phyloP scores from a whole-genome alignment of 1,284 basidiomycete genomes.

The Boletellus deceptivus region DNA sequence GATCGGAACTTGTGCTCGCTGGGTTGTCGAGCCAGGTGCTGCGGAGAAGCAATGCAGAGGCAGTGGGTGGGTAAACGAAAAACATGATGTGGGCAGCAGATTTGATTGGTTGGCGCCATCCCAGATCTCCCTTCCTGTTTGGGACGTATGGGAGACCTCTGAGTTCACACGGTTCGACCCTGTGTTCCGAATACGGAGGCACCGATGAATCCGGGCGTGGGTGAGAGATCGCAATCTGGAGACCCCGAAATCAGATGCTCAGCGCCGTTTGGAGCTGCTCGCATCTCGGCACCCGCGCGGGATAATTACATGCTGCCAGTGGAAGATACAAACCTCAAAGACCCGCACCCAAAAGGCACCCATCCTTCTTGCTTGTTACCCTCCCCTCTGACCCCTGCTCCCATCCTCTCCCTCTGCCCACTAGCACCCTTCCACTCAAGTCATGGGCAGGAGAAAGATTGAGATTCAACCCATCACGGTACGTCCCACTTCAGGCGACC shows the following conservation, averaged over 20 bases:
- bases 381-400: slow-evolving; percentile 20
- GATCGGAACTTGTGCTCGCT: too few relatives aligned
- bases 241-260: slow-evolving; percentile 31
- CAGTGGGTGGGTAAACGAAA: slow-evolving; percentile 3
- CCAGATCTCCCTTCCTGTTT: neutral
- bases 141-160: slow-evolving; percentile 1
- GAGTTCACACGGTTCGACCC: slow-evolving; percentile 5
- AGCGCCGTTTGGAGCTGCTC: slow-evolving; percentile 30
- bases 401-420: slow-evolving; percentile 20
- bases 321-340: slow-evolving; percentile 38
- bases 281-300: slow-evolving; percentile 37
- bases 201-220: slow-evolving; percentile 25
- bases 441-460: slow-evolving; percentile 87
- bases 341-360: slow-evolving; percentile 33
- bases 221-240: slow-evolving; percentile 21
- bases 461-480: slow-evolving; percentile 85
- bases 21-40: slow-evolving; percentile 12
- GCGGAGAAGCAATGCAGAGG: slow-evolving; percentile 23
- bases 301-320: slow-evolving; percentile 36
- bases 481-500: slow-evolving; percentile 34
- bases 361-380: slow-evolving; percentile 23
- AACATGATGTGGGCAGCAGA: neutral
- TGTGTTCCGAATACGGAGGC: neutral
- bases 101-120: slow-evolving; percentile 9
- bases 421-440: slow-evolving; percentile 10